phyloP scores from a whole-genome alignment of 331 rosid genomes.

The Telfairia occidentalis region DNA sequence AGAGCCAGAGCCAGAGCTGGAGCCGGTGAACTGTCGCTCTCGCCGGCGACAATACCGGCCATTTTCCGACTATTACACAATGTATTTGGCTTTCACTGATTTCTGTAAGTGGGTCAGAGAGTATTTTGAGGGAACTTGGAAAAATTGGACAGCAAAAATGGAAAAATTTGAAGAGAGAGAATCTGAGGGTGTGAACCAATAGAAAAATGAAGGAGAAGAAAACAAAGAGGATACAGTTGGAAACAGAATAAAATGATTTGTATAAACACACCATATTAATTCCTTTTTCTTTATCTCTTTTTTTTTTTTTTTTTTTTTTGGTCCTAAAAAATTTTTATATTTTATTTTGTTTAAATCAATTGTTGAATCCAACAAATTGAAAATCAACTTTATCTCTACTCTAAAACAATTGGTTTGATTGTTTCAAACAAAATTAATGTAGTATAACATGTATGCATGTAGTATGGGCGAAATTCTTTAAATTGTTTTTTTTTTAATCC shows the following conservation, averaged over 20 bases:
- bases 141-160: background rate
- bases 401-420: background rate
- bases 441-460: background rate
- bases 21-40: constrained; percentile 33
- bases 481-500: background rate
- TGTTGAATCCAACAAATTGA: constrained; percentile 1
- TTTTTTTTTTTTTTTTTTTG: background rate
- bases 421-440: background rate
- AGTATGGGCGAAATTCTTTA: background rate
- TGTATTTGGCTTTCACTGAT: background rate
- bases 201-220: constrained; percentile 6
- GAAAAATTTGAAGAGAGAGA: constrained; percentile 15
- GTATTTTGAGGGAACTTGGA: background rate
- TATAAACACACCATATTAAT: background rate
- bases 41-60: constrained; percentile 43
- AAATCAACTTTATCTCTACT: background rate
- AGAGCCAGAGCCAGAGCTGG: constrained; percentile 38
- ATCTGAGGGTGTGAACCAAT: constrained; percentile 20
- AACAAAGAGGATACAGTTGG: constrained; percentile 56
- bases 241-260: constrained; percentile 11
- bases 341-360: background rate
- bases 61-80: constrained; percentile 14
- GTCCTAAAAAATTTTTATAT: background rate
- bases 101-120: background rate
- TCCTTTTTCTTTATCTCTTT: background rate